Evolutionary conservation across 2,329 filamentous ascomycete species (phyloP), one percentile per base, ranked within the genome.

Genomic region (Sphaerulina musiva): DNA sequence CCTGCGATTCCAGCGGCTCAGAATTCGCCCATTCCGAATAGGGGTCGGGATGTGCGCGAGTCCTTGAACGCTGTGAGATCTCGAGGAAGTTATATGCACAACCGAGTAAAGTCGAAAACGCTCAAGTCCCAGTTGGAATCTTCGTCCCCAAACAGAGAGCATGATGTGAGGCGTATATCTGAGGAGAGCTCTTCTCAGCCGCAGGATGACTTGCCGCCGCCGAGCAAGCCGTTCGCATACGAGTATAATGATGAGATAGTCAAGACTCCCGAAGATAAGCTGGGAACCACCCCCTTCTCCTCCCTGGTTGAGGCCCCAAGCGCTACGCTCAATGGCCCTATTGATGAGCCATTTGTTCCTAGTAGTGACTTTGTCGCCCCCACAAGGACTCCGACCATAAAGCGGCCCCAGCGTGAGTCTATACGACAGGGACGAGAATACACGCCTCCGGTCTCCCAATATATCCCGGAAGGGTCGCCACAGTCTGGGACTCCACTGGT

Each of bases 401-500:
- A 55, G n/a, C 48, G 47, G 3, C 49, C 53, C n/a, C 55, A 54
- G 12, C 47, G 55, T 6, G 50, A 55, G 23, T 57, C 55, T 7
- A 49, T 49, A 36, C 59, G 60, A 11, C 56, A 60, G 34, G 59
- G 59, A 23, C 41, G 57, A 49, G 59, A 62, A 20, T 56, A 63
- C 38, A 66, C 74, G 3, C 74, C 75, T 10, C 73, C 74, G 17
- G 61, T 68, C 10, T 64, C 63, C 14, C 72, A 74, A 52, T 77
- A 74, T 52, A 66, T 75, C n/a, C 71, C 74, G 2, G 75, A 77
- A 34, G 70, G 74, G 31, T 87, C 86, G 0, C 89, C 89, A 7
- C 84, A 86, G 36, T 77, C 84, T 6, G 85, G 84, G 7, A 95
- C 95, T 68, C 90, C 96, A 62, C 78, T 98, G 48, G 97, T 92